Conservation (phyloP, 2,329 filamentous ascomycete species). For the Talaromyces sp. region DNA sequence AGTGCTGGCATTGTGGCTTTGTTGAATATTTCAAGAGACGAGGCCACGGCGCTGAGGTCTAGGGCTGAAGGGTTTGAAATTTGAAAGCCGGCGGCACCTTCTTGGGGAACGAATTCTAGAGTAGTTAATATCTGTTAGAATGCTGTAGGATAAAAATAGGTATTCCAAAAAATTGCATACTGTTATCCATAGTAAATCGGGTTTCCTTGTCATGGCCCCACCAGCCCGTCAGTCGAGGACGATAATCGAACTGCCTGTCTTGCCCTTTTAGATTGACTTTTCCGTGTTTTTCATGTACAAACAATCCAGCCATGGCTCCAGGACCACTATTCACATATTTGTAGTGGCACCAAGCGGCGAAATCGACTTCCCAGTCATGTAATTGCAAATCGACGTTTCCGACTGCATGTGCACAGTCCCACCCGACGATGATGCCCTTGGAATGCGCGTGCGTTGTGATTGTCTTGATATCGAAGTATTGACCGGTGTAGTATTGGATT, state of each 20-base stretch:
- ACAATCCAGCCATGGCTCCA: conserved; percentile 72
- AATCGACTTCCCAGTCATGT: conserved; percentile 88
- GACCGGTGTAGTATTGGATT: conserved; percentile 88
- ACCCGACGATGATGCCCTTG: conserved; percentile 69
- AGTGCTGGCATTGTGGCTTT: conserved; percentile 65
- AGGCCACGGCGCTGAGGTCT: conserved; percentile 69
- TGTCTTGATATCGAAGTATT: conserved; percentile 73
- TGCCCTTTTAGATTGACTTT: conserved; percentile 30
- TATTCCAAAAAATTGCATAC: conserved; percentile 18
- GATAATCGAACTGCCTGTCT: conserved; percentile 47
- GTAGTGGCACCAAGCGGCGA: conserved; percentile 90
- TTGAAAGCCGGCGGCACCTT: conserved; percentile 76
- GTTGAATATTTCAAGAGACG: conserved; percentile 67
- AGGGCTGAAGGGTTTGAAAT: conserved; percentile 78
- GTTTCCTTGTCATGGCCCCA: conserved; percentile 75
- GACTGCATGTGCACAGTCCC: conserved; percentile 82
- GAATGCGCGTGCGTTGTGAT: conserved; percentile 74
- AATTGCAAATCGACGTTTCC: conserved; percentile 75
- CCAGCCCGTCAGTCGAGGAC: conserved; percentile 72
- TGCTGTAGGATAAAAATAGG: not conserved
- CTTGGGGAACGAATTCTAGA: conserved; percentile 63
- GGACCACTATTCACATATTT: conserved; percentile 89
- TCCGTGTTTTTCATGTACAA: conserved; percentile 72
- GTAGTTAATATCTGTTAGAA: not conserved
- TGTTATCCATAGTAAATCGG: conserved; percentile 78